Evolutionary conservation across 768 basidiomycete species (phyloP).

Genomic region (Tulasnella sp.): DNA sequence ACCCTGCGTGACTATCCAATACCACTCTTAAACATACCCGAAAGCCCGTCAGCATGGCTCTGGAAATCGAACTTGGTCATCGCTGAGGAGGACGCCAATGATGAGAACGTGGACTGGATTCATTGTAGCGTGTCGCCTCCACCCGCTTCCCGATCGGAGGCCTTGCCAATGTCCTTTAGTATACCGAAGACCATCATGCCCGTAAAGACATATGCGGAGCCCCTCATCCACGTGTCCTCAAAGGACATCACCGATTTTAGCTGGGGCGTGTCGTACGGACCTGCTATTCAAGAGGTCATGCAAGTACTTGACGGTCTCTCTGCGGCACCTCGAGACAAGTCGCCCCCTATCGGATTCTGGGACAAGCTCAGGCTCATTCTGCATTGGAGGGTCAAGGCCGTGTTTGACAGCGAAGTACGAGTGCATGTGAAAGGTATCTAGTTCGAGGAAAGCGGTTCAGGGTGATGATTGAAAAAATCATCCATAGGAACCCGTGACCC

Average conservation of each 20-base stretch:
- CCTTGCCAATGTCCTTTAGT: slow-evolving; percentile 42
- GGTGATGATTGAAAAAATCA: background rate
- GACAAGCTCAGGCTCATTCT: slow-evolving; percentile 79
- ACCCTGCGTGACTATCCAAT: slow-evolving; percentile 81
- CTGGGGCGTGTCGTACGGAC: slow-evolving; percentile 83
- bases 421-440: slow-evolving; percentile 73
- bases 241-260: slow-evolving; percentile 58
- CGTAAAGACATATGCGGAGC: slow-evolving; percentile 81
- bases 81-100: slow-evolving; percentile 73
- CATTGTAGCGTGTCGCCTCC: slow-evolving; percentile 51
- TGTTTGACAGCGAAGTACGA: slow-evolving; percentile 61
- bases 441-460: background rate
- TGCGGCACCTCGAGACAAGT: slow-evolving; percentile 65
- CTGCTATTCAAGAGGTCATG: slow-evolving; percentile 79
- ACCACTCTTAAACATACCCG: slow-evolving; percentile 65
- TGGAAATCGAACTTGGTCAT: slow-evolving; percentile 73
- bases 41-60: slow-evolving; percentile 36
- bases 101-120: slow-evolving; percentile 59
- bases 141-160: slow-evolving; percentile 40
- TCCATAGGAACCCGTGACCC: slow-evolving; percentile 69
- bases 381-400: slow-evolving; percentile 65
- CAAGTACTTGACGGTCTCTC: slow-evolving; percentile 71
- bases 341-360: slow-evolving; percentile 85
- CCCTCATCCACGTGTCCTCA: slow-evolving; percentile 55
- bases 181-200: slow-evolving; percentile 93